phyloP scores from a whole-genome alignment of 106 monocot genomes.

The Dioscorea alata region DNA sequence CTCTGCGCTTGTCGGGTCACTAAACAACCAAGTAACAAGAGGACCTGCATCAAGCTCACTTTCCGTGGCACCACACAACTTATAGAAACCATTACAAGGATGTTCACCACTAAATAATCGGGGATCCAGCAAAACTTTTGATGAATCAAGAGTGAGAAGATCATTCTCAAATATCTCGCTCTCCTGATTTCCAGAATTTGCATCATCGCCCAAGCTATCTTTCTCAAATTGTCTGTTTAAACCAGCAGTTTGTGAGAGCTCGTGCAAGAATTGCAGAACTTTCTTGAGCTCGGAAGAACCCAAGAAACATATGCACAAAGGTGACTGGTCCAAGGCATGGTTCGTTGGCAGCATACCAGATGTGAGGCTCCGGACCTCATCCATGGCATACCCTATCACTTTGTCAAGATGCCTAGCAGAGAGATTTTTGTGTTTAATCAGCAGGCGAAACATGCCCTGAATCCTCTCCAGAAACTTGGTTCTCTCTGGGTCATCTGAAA shows the following conservation, averaged over 20 bases:
- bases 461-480: constrained; percentile 70
- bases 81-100: constrained; percentile 13
- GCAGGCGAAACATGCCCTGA: constrained; percentile 49
- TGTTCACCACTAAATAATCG: constrained; percentile 22
- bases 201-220: constrained; percentile 32
- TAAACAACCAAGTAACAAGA: constrained; percentile 71
- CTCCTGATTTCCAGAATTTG: constrained; percentile 13
- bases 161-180: constrained; percentile 29
- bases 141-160: constrained; percentile 34
- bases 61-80: constrained; percentile 12
- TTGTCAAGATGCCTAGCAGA: constrained; percentile 68
- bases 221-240: constrained; percentile 46
- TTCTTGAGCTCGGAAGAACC: constrained; percentile 56
- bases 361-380: constrained; percentile 56
- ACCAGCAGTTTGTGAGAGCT: constrained; percentile 71
- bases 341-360: constrained; percentile 44
- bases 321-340: constrained; percentile 47
- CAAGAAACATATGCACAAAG: constrained; percentile 69
- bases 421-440: constrained; percentile 63
- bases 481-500: constrained; percentile 72
- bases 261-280: constrained; percentile 78
- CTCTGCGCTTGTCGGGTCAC: constrained; percentile 44
- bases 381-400: constrained; percentile 60
- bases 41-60: constrained; percentile 33
- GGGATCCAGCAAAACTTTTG: constrained; percentile 35